These are phyloP conservation scores for Xerocomus brunneocitrinus DNA, from an alignment of 768 basidiomycete genomes.

Conservation along the genomic window DNA sequence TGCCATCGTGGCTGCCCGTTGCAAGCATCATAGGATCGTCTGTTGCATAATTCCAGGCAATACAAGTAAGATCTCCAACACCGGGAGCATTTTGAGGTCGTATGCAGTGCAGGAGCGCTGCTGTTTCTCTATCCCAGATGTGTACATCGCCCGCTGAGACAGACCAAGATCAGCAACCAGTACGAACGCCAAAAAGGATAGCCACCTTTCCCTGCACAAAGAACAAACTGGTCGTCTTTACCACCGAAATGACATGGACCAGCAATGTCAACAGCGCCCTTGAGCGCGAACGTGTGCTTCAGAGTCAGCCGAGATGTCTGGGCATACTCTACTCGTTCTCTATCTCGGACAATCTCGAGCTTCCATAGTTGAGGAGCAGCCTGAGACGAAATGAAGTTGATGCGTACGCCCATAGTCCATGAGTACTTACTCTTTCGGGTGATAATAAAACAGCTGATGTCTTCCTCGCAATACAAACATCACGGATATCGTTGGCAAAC, in stretches of 20 bases:
- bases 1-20: conserved; percentile 74
- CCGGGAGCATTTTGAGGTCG: conserved; percentile 49
- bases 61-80: conserved; percentile 66
- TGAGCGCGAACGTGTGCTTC: conserved; percentile 74
- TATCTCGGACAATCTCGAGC: conserved; percentile 58
- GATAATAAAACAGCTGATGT: conserved; percentile 42
- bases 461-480: conserved; percentile 44
- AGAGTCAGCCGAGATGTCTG: conserved; percentile 31
- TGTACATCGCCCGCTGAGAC: conserved; percentile 70
- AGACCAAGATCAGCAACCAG: not conserved
- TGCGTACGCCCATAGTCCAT: conserved; percentile 7
- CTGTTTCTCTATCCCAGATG: conserved; percentile 84
- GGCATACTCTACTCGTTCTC: conserved; percentile 33
- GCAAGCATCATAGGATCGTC: conserved; percentile 53
- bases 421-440: conserved; percentile 24
- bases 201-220: conserved; percentile 72
- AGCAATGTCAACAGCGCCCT: conserved; percentile 63
- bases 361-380: conserved; percentile 78
- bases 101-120: conserved; percentile 64
- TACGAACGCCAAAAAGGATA: not conserved
- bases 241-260: conserved; percentile 84
- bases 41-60: conserved; percentile 72
- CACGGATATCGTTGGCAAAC: conserved; percentile 51
- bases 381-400: conserved; percentile 32
- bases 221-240: conserved; percentile 69